Base-by-base conservation (phyloP, 371 early-diverging fungal genomes). In the Rhizopus delemar region DNA sequence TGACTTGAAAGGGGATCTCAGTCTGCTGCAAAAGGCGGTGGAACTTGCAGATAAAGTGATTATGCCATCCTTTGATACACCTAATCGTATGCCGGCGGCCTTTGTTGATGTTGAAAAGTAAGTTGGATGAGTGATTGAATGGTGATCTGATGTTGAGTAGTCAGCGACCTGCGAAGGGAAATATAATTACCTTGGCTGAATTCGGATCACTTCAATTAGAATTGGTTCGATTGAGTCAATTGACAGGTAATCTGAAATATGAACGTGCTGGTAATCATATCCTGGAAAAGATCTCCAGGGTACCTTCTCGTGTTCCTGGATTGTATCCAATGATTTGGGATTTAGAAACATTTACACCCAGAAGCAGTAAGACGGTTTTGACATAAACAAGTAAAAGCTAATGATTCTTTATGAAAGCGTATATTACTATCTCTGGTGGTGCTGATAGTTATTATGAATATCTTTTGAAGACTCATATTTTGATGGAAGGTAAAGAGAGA, bases 401-500 rank as follows among this genome's bases (percentile, higher is more conserved):
- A n/a, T 41, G 9, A 8, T 57, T 22, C 22, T 22, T 22, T 43
- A 31, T n/a, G 41, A 38, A 57, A 71, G 69, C 63, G 60, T 66
- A 71, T 45, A 52, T 89, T 64, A 80, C 83, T 32, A 77, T 77
- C 22, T 82, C 82, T 12, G 78, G 78, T 9, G 83, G 85, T 5
- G 90, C 91, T 0, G 96, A 97, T 65, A 91, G 92, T 59, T 97
- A 91, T 70, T 97, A 96, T 71, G 88, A 92, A 71, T 92, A 91
- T 59, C 68, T 90, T 49, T 70, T 91, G 15, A 91, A 92, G 65
- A 78, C 86, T 29, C 84, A 85, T 74, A 64, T 91, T 7, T 45
- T 82, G 33, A 63, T 83, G 69, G 70, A 74, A 58, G 85, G 75
- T 54, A 59, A 80, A 15, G 73, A 78, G 63, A 74, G 79, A 51